A percentile compares a stretch with the other conserved stretches of the same genome.
phyloP scores from a whole-genome alignment of 768 basidiomycete genomes.

The Hebeloma cylindrosporum region DNA sequence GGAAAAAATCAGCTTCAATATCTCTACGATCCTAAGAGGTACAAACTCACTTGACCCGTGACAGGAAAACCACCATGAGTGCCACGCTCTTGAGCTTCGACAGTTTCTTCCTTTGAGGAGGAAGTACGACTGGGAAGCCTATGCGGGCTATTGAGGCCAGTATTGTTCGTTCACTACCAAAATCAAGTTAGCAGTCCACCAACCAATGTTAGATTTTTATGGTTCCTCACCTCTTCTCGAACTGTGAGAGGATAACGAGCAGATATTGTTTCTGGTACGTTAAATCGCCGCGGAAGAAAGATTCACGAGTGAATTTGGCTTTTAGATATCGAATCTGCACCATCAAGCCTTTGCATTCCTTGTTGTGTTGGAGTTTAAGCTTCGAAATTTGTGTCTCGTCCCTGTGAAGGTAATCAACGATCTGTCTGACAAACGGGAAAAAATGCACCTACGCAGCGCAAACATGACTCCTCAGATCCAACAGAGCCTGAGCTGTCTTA shows the following conservation, averaged over 20 bases:
- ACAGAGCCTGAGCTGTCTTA: constrained; percentile 45
- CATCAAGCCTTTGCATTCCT: constrained; percentile 88
- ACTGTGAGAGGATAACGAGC: constrained; percentile 64
- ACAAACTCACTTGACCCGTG: constrained; percentile 57
- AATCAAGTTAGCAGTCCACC: no score
- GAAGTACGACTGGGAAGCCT: constrained; percentile 57
- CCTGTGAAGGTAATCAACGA: constrained; percentile 29
- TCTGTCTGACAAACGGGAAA: neutral
- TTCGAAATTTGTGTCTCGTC: constrained; percentile 54
- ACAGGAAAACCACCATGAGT: constrained; percentile 61
- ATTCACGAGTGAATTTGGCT: constrained; percentile 86
- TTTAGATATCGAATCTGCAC: constrained; percentile 92
- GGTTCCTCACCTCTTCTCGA: constrained; percentile 65
- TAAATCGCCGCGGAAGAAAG: constrained; percentile 71
- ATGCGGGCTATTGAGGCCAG: constrained; percentile 74
- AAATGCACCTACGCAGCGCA: constrained; percentile 54
- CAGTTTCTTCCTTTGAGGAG: constrained; percentile 37
- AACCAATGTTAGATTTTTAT: no score
- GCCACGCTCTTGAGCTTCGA: constrained; percentile 55
- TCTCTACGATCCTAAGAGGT: neutral
- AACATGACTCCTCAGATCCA: constrained; percentile 53
- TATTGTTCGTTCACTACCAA: constrained; percentile 45
- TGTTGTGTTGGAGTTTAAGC: constrained; percentile 68
- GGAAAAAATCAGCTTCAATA: constrained; percentile 2
- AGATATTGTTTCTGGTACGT: constrained; percentile 89